Evolutionary conservation across 2,329 filamentous ascomycete species (phyloP).

Genomic region (Endothia cerciana): DNA sequence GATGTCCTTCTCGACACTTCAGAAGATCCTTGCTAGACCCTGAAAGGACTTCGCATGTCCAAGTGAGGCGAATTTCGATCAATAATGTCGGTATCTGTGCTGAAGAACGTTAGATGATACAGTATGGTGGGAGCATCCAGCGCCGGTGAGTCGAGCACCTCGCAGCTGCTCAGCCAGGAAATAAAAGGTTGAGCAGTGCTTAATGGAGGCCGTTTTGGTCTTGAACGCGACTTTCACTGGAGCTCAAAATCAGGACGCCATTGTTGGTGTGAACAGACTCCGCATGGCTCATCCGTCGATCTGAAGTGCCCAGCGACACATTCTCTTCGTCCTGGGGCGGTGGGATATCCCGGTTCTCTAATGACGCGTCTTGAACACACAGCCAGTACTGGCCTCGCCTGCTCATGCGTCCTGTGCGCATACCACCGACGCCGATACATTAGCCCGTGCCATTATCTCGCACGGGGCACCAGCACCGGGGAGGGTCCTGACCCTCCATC

Average conservation of each 20-base stretch:
- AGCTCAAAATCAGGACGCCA: not conserved
- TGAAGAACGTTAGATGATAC: not conserved
- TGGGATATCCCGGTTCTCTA: not conserved
- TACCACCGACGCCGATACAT: no score
- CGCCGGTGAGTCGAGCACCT: not conserved
- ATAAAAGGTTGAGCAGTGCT: not conserved
- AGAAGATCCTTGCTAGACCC: not conserved
- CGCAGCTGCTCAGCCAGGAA: not conserved
- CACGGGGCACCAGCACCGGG: no score
- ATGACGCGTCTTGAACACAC: not conserved
- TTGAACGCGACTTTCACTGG: not conserved
- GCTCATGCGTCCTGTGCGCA: no score
- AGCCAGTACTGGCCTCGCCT: not conserved
- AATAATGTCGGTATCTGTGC: not conserved
- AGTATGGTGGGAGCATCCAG: not conserved
- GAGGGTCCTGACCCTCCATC: not conserved
- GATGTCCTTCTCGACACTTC: not conserved
- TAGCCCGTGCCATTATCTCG: no score
- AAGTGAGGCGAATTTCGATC: not conserved
- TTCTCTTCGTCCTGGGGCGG: not conserved
- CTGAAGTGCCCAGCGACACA: no score
- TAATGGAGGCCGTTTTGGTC: not conserved
- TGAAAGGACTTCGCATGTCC: not conserved
- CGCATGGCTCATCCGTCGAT: not conserved
- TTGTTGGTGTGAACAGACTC: not conserved